phyloP scores from a whole-genome alignment of 1,284 basidiomycete genomes.

The Microbotryomycetes sp. region DNA sequence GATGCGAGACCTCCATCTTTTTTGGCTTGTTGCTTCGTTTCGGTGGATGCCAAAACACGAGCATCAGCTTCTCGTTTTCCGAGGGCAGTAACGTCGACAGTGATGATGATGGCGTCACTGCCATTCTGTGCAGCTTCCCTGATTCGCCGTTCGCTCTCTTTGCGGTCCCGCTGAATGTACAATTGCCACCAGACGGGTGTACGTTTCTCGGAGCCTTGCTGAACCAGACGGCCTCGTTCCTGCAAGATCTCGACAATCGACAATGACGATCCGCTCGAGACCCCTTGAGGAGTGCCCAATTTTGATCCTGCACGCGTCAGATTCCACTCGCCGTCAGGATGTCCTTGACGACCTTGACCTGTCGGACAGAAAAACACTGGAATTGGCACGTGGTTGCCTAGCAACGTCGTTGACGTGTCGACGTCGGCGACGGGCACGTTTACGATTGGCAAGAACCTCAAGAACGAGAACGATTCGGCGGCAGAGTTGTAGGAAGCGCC shows the following conservation, averaged over 20 bases:
- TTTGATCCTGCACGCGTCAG: conserved; percentile 43
- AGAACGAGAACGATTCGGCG: conserved; percentile 59
- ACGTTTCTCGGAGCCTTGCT: not conserved
- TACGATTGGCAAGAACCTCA: conserved; percentile 75
- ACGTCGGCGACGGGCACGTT: conserved; percentile 61
- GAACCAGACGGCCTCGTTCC: conserved; percentile 19
- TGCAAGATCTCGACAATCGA: conserved; percentile 45
- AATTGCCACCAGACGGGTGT: conserved; percentile 35
- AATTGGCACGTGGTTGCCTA: conserved; percentile 63
- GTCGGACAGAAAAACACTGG: conserved; percentile 81
- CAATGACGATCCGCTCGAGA: conserved; percentile 44
- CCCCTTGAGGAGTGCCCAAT: conserved; percentile 41
- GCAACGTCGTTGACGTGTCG: conserved; percentile 66
- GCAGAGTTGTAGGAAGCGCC: conserved; percentile 14
- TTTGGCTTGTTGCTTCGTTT: not conserved
- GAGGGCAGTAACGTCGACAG: conserved; percentile 45
- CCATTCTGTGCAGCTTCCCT: conserved; percentile 40
- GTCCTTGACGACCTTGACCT: conserved; percentile 46
- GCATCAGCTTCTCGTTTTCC: conserved; percentile 39
- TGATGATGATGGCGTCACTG: conserved; percentile 45
- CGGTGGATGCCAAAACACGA: not conserved
- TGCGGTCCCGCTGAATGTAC: conserved; percentile 40
- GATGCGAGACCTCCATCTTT: conserved; percentile 2
- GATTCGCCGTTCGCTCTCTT: conserved; percentile 41
- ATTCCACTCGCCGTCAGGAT: conserved; percentile 47